Conservation (phyloP, 2,329 filamentous ascomycete genomes). For the Ascocoryne sarcoides region DNA sequence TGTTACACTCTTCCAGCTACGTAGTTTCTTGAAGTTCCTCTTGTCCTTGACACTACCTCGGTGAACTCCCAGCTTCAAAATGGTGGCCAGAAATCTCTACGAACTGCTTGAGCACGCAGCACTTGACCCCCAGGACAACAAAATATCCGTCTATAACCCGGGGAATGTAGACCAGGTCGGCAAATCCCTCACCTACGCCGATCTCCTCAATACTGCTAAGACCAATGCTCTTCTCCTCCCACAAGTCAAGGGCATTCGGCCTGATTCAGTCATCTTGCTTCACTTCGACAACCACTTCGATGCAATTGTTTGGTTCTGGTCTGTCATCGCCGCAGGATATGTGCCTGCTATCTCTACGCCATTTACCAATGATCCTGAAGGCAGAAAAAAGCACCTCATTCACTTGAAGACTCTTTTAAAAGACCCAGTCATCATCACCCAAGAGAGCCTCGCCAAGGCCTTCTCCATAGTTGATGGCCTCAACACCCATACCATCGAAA, state of each 20-base stretch:
- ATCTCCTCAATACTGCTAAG: not conserved
- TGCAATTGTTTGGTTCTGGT: slow-evolving; percentile 35
- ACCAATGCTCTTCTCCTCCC: not conserved
- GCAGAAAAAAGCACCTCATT: slow-evolving; percentile 25
- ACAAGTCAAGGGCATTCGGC: not conserved
- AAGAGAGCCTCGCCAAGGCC: slow-evolving; percentile 8
- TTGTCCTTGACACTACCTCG: no score
- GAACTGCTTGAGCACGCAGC: not conserved
- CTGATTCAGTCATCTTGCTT: slow-evolving; percentile 15
- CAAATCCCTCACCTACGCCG: not conserved
- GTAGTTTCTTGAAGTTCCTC: no score
- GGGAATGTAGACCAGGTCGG: not conserved
- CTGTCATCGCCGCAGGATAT: slow-evolving; percentile 29
- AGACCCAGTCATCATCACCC: slow-evolving; percentile 23
- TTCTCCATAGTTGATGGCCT: slow-evolving; percentile 12
- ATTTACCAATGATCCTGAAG: slow-evolving; percentile 24
- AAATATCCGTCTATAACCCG: not conserved
- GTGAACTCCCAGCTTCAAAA: no score
- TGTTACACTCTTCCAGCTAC: no score
- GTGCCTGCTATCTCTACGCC: slow-evolving; percentile 32
- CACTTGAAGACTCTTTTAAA: slow-evolving; percentile 23
- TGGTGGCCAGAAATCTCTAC: not conserved
- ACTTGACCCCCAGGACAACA: not conserved
- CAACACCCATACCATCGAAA: not conserved
- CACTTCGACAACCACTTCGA: slow-evolving; percentile 33